Base-by-base conservation (phyloP, 352 stramenopile species). In the Phytophthora kernoviae region DNA sequence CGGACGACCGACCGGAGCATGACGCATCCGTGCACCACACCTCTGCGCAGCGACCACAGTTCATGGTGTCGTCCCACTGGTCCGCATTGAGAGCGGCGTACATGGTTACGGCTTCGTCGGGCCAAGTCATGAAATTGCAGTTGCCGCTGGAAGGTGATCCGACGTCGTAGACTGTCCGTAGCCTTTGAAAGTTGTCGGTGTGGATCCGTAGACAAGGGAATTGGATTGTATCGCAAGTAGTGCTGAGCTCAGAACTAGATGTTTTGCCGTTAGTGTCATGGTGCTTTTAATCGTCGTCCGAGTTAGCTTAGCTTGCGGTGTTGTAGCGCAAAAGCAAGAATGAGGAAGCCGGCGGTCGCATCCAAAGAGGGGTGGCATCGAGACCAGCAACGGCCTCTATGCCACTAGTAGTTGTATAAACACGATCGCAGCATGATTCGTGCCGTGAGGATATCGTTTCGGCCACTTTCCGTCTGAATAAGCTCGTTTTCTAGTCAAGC, bases 1-100 rank as follows among this genome's bases (percentile, higher is more conserved):
- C 79, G 34, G 70, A 74, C 24, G 62, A 49, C 47, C 65, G 51
- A 43, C 62, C 65, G 2, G 63, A 33, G 56, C 81, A 91, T 34
- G 54, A 64, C 15, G 70, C 36, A 58, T 91, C 82, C 8, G 68
- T 74, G 50, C 80, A 92, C 26, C 58, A 65, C 2, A 84, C 74
- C 61, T 78, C 36, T 0, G 70, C 77, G 27, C 77, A 87, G 4
- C 72, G 71, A 1, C 77, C 77, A 51, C 77, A 86, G 57, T 82
- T 74, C 58, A 68, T 72, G 15, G 57, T 69, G 11, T 58, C 58
- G 26, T 81, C 56, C 67, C 69, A 84, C 36, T 83, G 74, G 0
- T 66, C 48, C 18, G 53, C 48, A 39, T 84, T 84, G 50, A 84
- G 60, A 0, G 74, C 74, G 1, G 70, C 74, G 50, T 81, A 79